These are phyloP conservation scores for Wickerhamomyces sp. DNA, from an alignment of 1,139 yeast species.

Conservation along the genomic window DNA sequence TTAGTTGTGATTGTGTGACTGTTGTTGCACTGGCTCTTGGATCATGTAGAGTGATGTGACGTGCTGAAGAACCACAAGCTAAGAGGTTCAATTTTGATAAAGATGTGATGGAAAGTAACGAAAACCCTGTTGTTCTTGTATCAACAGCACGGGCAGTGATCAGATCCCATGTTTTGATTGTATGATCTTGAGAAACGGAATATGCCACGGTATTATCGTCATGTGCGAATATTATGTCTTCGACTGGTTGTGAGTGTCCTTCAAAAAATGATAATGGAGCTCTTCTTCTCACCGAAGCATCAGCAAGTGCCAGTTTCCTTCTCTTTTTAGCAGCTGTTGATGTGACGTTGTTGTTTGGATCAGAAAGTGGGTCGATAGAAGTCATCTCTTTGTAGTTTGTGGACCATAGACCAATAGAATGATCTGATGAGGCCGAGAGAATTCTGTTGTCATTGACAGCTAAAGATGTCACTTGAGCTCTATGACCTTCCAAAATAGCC, in stretches of 20 bases:
- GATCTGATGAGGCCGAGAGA: conserved; percentile 81
- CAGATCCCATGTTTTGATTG: conserved; percentile 93
- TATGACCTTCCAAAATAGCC: conserved; percentile 85
- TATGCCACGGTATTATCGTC: conserved; percentile 77
- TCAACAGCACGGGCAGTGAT: conserved; percentile 80
- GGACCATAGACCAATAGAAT: conserved; percentile 84
- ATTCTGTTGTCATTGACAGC: conserved; percentile 57
- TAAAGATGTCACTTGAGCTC: conserved; percentile 76
- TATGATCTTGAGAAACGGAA: conserved; percentile 93
- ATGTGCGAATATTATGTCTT: conserved; percentile 70
- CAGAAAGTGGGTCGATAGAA: conserved; percentile 57
- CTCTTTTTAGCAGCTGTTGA: conserved; percentile 88
- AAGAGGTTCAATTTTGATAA: conserved; percentile 62
- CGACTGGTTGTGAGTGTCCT: conserved; percentile 84
- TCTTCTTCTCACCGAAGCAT: conserved; percentile 71
- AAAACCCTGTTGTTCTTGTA: conserved; percentile 83
- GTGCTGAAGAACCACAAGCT: conserved; percentile 92
- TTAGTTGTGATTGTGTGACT: conserved; percentile 61
- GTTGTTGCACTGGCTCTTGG: conserved; percentile 60
- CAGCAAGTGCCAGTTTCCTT: conserved; percentile 74
- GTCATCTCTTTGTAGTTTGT: conserved; percentile 81
- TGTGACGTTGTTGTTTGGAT: conserved; percentile 36
- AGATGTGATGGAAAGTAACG: conserved; percentile 70
- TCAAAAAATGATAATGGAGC: conserved; percentile 74
- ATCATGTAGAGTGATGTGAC: conserved; percentile 91